Percentiles rank a stretch among this genome's conserved stretches.
Evolutionary conservation across 345 rosid species (phyloP).

Genomic region (Citrus sp.): DNA sequence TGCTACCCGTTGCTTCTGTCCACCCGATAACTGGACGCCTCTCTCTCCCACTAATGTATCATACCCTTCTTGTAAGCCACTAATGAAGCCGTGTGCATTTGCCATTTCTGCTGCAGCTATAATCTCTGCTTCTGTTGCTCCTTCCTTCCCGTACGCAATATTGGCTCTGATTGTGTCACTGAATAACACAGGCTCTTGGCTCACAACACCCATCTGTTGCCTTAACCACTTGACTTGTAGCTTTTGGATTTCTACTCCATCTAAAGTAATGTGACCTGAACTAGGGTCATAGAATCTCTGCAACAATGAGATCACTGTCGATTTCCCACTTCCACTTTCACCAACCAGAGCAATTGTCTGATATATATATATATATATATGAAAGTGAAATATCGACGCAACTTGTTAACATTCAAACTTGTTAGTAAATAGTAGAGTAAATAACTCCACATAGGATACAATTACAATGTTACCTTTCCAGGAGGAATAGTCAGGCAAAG

Average conservation of each 20-base stretch:
- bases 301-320: slow-evolving; percentile 30
- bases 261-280: slow-evolving; percentile 39
- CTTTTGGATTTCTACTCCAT: slow-evolving; percentile 25
- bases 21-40: slow-evolving; percentile 33
- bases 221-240: slow-evolving; percentile 37
- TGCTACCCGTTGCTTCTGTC: slow-evolving; percentile 38
- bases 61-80: slow-evolving; percentile 36
- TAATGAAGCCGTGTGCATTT: slow-evolving; percentile 37
- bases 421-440: too few species aligned
- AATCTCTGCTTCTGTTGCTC: slow-evolving; percentile 32
- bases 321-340: slow-evolving; percentile 46
- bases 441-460: too few species aligned
- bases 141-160: slow-evolving; percentile 36
- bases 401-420: too few species aligned
- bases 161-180: slow-evolving; percentile 32
- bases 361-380: neutral
- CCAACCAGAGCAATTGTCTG: slow-evolving; percentile 45
- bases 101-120: slow-evolving; percentile 32
- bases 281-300: slow-evolving; percentile 40
- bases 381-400: too few species aligned
- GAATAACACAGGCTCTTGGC: slow-evolving; percentile 35
- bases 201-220: slow-evolving; percentile 35
- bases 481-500: slow-evolving; percentile 29
- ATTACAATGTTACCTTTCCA: slow-evolving; percentile 30
- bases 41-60: slow-evolving; percentile 34